Percentiles rank a stretch among this genome's conserved stretches.
phyloP scores from a whole-genome alignment of 345 rosid genomes.

The Lumnitzera racemosa region DNA sequence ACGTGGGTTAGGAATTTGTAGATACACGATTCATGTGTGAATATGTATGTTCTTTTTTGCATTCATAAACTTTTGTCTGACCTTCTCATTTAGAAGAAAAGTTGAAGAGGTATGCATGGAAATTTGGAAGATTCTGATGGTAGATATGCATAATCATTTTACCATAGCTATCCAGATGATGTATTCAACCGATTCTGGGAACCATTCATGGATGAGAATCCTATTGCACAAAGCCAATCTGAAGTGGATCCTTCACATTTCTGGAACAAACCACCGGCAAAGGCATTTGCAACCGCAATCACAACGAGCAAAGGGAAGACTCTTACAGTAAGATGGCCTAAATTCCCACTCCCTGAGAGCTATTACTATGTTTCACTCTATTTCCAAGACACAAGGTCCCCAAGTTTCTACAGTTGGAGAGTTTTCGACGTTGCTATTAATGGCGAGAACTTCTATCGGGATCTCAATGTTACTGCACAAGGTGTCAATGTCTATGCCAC shows the following conservation, averaged over 20 bases:
- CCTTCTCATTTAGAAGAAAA: too few species aligned
- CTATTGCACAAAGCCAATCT: constrained; percentile 25
- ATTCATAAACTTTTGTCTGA: too few species aligned
- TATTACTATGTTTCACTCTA: constrained; percentile 69
- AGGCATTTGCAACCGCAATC: constrained; percentile 44
- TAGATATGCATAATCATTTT: constrained; percentile 8
- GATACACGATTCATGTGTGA: too few species aligned
- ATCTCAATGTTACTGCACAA: constrained; percentile 50
- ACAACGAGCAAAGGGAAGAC: constrained; percentile 50
- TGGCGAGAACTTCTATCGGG: constrained; percentile 43
- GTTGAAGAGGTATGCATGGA: neutral
- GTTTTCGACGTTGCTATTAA: constrained; percentile 59
- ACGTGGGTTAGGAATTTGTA: too few species aligned
- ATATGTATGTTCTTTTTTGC: too few species aligned
- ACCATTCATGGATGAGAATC: constrained; percentile 46
- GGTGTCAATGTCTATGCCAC: constrained; percentile 62
- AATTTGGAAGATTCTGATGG: constrained; percentile 9
- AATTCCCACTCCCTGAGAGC: constrained; percentile 41
- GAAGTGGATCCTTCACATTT: constrained; percentile 40
- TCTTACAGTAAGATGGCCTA: constrained; percentile 56
- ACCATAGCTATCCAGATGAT: constrained; percentile 73
- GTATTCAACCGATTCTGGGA: constrained; percentile 64
- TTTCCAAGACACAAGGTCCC: constrained; percentile 62
- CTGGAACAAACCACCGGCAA: constrained; percentile 66
- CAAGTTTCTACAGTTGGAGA: constrained; percentile 65